Base-by-base conservation (phyloP, 345 rosid species). In the Brassica carinata region DNA sequence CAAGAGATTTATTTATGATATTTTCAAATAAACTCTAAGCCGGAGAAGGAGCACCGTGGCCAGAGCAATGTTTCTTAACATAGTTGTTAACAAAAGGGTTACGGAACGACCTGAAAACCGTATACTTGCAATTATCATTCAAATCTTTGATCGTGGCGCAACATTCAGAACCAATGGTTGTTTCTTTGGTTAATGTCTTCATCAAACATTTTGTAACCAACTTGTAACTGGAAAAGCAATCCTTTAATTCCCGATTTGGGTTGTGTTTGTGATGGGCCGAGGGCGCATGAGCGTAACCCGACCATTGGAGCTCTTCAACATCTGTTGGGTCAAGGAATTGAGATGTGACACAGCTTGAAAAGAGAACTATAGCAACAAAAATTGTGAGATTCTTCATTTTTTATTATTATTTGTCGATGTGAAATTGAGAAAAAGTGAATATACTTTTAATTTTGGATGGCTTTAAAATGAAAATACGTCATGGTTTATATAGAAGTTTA, bases 311-410 rank as follows among this genome's bases (percentile, higher is more conserved):
- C 31, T 67, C 30, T 67, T 38, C 9, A 5, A 5, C 29, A 18
- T 19, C 33, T 67, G 17, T 10, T 40, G 10, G 5, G 5, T 67
- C 30, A 67, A 67, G 5, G 8, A 67, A 36, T 23, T 76, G 79
- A 14, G 79, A 67, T 34, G 43, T 67, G 43, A 40, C 61, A 68
- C 40, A 67, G 8, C 73, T 57, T 68, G 79, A 68, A 14, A 76
- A 57, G 30, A 58, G 67, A 18, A 68, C 4, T 0, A 59, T 38
- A 4, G 61, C 67, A 26, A 67, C 8, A 40, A 58, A 7, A 59
- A 76, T 0, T 38, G 61, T 13, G 26, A 40, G 45, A 40, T 17
- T 68, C 30, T 76, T 67, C 74, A 76, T 76, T 29, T 15, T 19
- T 53, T 8, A 63, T 2, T 26, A 58, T 53, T 19, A 0, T 19